These are phyloP conservation scores for Kazachstania bromeliacearum DNA, from an alignment of 805 yeast genomes.

Conservation along the genomic window DNA sequence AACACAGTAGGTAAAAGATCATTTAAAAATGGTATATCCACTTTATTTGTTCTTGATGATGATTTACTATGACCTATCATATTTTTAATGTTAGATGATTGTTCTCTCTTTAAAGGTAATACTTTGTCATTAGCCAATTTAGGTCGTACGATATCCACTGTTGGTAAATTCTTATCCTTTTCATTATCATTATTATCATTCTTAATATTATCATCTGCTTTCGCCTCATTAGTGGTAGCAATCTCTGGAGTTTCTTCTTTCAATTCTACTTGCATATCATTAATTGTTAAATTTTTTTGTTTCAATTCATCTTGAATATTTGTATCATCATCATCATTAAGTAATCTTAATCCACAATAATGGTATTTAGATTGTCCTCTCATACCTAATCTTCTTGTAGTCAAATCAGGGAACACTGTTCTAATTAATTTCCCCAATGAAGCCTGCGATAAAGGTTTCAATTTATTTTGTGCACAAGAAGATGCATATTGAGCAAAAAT, in stretches of 20 bases:
- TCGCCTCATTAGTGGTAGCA: neutral
- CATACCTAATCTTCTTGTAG: constrained; percentile 71
- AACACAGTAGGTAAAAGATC: constrained; percentile 5
- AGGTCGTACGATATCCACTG: no score
- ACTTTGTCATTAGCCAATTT: constrained; percentile 1
- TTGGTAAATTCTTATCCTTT: no score
- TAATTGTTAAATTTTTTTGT: neutral
- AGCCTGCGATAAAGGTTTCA: constrained; percentile 63
- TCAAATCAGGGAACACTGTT: constrained; percentile 53
- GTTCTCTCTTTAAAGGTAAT: neutral
- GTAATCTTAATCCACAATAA: constrained; percentile 55
- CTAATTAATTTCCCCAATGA: constrained; percentile 69
- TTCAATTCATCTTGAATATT: neutral
- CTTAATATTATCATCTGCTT: neutral
- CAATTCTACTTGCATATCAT: neutral
- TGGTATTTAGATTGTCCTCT: constrained; percentile 79
- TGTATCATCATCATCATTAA: neutral
- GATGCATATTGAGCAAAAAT: constrained; percentile 60
- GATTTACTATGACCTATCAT: neutral
- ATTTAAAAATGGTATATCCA: constrained; percentile 3
- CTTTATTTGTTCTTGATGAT: neutral
- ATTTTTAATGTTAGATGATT: constrained; percentile 1
- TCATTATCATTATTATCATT: neutral
- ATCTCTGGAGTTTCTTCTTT: neutral
- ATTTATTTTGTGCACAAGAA: constrained; percentile 42